Evolutionary conservation across 2,329 filamentous ascomycete species (phyloP).

Genomic region (Zymoseptoria passerinii): DNA sequence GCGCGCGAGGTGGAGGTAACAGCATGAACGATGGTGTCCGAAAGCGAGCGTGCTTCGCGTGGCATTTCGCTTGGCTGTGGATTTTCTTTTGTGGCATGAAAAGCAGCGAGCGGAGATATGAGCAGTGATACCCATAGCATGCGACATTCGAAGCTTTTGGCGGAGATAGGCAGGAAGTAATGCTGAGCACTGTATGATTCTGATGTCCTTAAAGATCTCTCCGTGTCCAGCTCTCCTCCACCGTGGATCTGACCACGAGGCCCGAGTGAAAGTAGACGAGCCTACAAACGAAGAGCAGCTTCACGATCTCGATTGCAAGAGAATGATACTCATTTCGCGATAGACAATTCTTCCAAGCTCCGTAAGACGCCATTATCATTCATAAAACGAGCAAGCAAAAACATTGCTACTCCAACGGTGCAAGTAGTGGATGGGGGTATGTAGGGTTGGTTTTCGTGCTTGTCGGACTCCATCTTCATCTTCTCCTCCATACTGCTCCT

Average conservation of each 20-base stretch:
- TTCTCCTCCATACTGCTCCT: not conserved
- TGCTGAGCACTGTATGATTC: not conserved
- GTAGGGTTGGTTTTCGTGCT: not conserved
- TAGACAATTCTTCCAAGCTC: constrained; percentile 10
- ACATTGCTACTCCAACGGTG: not conserved
- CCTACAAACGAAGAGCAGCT: not conserved
- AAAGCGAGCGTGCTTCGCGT: not conserved
- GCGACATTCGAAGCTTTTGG: constrained; percentile 3
- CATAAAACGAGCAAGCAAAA: constrained; percentile 13
- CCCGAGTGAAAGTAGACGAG: too few relatives aligned
- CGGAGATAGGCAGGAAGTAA: not conserved
- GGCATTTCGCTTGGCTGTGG: not conserved
- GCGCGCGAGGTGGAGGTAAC: too few relatives aligned
- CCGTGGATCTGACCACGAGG: not conserved
- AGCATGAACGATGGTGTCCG: not conserved
- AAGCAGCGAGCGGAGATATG: not conserved
- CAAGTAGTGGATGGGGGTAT: constrained; percentile 8
- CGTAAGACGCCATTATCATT: constrained; percentile 16
- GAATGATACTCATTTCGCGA: not conserved
- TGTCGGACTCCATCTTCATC: not conserved
- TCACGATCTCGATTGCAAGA: not conserved
- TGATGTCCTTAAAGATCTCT: not conserved
- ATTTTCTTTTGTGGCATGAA: not conserved
- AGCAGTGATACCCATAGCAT: constrained; percentile 20
- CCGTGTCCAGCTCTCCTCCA: not conserved